Evolutionary conservation across 805 yeast species (phyloP).

Genomic region (Kuraishia molischiana): DNA sequence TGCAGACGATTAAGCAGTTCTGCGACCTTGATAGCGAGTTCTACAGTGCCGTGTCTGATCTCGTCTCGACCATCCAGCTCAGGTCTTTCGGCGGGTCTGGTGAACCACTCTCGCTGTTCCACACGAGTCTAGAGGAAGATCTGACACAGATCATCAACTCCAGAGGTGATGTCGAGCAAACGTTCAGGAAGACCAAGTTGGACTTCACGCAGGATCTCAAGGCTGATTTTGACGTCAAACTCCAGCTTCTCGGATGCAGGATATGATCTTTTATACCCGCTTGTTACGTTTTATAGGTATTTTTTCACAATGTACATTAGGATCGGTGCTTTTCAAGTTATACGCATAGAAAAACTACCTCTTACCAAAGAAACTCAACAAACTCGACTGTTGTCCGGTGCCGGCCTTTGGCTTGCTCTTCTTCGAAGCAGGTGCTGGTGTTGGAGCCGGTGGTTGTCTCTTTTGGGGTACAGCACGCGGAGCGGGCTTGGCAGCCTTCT

Average conservation of each 20-base stretch:
- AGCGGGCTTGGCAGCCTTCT: constrained; percentile 8
- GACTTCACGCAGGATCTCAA: constrained; percentile 30
- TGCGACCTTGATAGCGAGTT: constrained; percentile 26
- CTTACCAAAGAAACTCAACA: constrained; percentile 36
- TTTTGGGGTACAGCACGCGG: constrained; percentile 2
- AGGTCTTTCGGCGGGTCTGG: background rate
- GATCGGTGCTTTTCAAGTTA: no score
- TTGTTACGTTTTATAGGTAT: background rate
- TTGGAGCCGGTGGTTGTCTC: constrained; percentile 9
- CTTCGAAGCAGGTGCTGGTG: constrained; percentile 9
- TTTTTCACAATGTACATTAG: no score
- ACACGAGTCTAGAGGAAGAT: constrained; percentile 13
- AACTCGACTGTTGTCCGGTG: constrained; percentile 30
- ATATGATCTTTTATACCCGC: no score
- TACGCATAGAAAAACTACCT: background rate
- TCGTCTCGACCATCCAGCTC: constrained; percentile 19
- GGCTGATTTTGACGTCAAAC: constrained; percentile 28
- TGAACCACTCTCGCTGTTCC: constrained; percentile 1
- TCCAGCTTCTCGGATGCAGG: constrained; percentile 27
- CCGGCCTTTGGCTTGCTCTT: constrained; percentile 8
- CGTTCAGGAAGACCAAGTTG: constrained; percentile 15
- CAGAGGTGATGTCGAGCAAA: background rate
- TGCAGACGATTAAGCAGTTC: constrained; percentile 29
- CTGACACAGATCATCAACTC: constrained; percentile 8
- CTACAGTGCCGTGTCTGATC: constrained; percentile 22